Conservation (phyloP, 2,329 filamentous ascomycete genomes). For the Proliferodiscus dingleyae region DNA sequence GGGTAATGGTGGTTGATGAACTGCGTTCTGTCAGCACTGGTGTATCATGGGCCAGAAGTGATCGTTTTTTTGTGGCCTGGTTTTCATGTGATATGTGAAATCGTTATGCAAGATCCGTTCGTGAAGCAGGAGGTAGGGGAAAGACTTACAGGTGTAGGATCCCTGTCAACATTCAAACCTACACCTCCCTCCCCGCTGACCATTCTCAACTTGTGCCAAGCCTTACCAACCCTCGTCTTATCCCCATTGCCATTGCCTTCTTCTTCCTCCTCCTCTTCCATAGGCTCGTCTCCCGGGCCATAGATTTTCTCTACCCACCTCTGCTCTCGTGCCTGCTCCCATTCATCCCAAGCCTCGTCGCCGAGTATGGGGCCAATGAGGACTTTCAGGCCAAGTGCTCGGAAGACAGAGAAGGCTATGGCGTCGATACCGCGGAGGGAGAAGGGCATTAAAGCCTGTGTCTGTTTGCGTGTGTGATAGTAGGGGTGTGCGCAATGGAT, state of each 20-base stretch:
- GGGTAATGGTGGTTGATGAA: conserved; percentile 11
- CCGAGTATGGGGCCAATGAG: conserved; percentile 29
- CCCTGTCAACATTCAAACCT: conserved; percentile 3
- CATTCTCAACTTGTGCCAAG: conserved; percentile 10
- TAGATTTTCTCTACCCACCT: conserved; percentile 4
- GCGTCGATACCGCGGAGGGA: conserved; percentile 44
- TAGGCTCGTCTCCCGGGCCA: conserved; percentile 1
- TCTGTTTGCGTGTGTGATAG: conserved; percentile 33
- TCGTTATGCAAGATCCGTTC: not conserved
- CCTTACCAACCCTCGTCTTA: conserved; percentile 5
- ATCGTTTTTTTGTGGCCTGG: not conserved
- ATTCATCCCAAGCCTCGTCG: conserved; percentile 14
- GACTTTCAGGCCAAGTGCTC: conserved; percentile 30
- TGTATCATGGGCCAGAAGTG: not conserved
- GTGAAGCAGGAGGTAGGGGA: not conserved
- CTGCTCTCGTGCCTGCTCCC: conserved; percentile 4
- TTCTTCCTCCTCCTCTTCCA: conserved; percentile 3
- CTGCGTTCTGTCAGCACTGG: not conserved
- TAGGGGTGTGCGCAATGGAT: conserved; percentile 45
- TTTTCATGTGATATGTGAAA: not conserved
- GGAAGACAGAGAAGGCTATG: conserved; percentile 36
- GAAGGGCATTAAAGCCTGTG: conserved; percentile 28
- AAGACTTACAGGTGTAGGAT: conserved; percentile 7
- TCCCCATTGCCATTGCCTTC: not conserved
- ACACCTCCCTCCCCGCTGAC: conserved; percentile 2